Evolutionary conservation across 345 rosid species (phyloP).

Genomic region (Eucalyptus curtisii): DNA sequence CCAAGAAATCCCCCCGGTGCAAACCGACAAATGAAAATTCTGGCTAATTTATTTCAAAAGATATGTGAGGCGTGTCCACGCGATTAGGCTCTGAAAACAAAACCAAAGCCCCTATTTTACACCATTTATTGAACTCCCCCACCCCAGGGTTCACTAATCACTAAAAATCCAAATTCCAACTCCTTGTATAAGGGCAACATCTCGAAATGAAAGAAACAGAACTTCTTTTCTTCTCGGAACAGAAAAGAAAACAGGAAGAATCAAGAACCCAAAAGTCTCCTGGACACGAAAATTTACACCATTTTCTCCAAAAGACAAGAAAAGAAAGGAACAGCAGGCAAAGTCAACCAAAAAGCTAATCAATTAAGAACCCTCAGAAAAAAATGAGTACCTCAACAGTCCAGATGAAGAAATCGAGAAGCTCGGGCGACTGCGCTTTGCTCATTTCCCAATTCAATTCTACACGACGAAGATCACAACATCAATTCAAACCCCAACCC

Average conservation of each 20-base stretch:
- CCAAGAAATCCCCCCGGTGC: neutral
- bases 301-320: neutral
- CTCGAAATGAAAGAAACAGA: neutral
- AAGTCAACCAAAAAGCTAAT: neutral
- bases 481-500: neutral
- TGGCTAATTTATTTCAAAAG: neutral
- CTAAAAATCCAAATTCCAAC: neutral
- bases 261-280: neutral
- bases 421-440: conserved; percentile 77
- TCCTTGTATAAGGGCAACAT: neutral
- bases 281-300: neutral
- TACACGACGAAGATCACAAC: neutral
- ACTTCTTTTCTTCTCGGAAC: neutral
- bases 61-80: neutral
- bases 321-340: neutral
- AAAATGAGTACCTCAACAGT: conserved; percentile 63
- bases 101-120: neutral
- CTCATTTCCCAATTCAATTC: conserved; percentile 29
- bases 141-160: neutral
- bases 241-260: neutral
- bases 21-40: neutral
- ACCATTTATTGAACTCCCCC: neutral
- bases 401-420: conserved; percentile 99
- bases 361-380: neutral
- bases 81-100: neutral